Base-by-base conservation (phyloP, 495 filamentous ascomycete genomes). In the Penicillium robsamsonii region DNA sequence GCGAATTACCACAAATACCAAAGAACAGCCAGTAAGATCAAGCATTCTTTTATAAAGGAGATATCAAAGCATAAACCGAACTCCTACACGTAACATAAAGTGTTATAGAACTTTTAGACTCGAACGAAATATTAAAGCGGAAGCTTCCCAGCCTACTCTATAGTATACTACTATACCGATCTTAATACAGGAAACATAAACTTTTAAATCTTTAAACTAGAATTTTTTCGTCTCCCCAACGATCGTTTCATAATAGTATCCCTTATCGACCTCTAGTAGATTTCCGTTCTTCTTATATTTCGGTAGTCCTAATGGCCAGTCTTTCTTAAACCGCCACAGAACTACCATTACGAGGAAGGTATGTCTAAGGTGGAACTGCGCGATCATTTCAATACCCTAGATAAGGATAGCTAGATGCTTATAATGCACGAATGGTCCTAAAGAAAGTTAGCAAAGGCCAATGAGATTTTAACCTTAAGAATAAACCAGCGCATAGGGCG, bases 151-250 rank as follows among this genome's bases (percentile, higher is more conserved):
- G 49, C 65, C 66, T 38, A 72, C 62, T n/a, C 47, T 75, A 35
- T 73, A 68, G 66, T n/a, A n/a, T n/a, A n/a, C n/a, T n/a, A n/a
- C n/a, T 66, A 75, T 45, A 69, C 68, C n/a, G 72, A 75, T 59
- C 64, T 73, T 35, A 60, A 73, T 31, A 69, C 70, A 65, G 71
- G 68, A 41, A 75, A 75, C 46, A 72, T 75, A n/a, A n/a, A n/a
- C n/a, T n/a, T n/a, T n/a, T n/a, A n/a, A n/a, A n/a, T n/a, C n/a
- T n/a, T n/a, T n/a, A n/a, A n/a, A n/a, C n/a, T n/a, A n/a, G n/a
- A n/a, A n/a, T n/a, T n/a, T n/a, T 17, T 73, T 59, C 50, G 67
- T 71, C 33, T 46, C 53, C 10, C 52, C 63, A 46, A 66, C 17
- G 60, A 71, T 9, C 45, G 37, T 18, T 63, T 59, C 30, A 60